Evolutionary conservation across 2,329 filamentous ascomycete species (phyloP).

Genomic region (Xylaria sp.): DNA sequence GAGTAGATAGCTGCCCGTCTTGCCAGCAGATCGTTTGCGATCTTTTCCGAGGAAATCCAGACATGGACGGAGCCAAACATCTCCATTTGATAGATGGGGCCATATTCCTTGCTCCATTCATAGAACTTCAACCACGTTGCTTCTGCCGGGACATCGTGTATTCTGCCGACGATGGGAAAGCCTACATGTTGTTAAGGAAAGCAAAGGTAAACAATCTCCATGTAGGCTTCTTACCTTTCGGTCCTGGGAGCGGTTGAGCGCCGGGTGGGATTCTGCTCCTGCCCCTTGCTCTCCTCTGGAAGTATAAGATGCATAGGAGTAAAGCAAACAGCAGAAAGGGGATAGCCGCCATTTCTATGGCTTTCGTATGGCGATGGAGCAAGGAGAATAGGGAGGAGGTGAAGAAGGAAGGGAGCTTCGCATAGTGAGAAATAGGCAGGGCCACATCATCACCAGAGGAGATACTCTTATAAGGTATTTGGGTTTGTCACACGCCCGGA

Average conservation of each 20-base stretch:
- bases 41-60: constrained; percentile 50
- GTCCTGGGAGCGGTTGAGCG: constrained; percentile 32
- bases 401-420: not conserved
- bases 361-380: not conserved
- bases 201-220: not conserved
- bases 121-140: constrained; percentile 51
- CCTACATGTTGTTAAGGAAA: constrained; percentile 35
- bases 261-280: constrained; percentile 31
- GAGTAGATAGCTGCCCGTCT: constrained; percentile 48
- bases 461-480: not conserved
- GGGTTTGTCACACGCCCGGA: not conserved
- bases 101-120: constrained; percentile 50
- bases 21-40: constrained; percentile 50
- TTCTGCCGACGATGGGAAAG: constrained; percentile 46
- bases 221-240: constrained; percentile 32
- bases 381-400: not conserved
- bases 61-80: constrained; percentile 51
- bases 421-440: not conserved
- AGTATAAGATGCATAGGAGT: constrained; percentile 21
- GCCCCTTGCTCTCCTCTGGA: constrained; percentile 15
- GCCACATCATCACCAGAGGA: not conserved
- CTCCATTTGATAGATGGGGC: constrained; percentile 50
- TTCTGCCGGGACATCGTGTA: constrained; percentile 48
- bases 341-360: constrained; percentile 26
- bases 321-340: constrained; percentile 20